These are phyloP conservation scores for Dendrocalamus latiflorus DNA, from an alignment of 202 grass and related monocot genomes.

Conservation along the genomic window DNA sequence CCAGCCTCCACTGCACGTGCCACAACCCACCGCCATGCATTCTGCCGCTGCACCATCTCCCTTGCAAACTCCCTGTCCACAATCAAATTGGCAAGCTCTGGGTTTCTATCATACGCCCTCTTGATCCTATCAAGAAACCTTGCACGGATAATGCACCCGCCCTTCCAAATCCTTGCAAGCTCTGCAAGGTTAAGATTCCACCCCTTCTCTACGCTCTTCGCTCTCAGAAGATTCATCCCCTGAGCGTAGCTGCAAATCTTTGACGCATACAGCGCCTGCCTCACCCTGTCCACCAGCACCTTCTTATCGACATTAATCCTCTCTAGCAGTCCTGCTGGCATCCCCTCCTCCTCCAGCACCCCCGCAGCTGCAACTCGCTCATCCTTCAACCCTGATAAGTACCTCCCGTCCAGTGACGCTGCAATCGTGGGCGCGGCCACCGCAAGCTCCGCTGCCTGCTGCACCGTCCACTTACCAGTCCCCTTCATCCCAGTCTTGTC, in stretches of 20 bases:
- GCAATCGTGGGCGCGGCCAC: constrained; percentile 76
- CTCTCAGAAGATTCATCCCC: constrained; percentile 84
- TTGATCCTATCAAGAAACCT: constrained; percentile 92
- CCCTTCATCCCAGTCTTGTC: constrained; percentile 97
- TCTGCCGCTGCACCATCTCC: constrained; percentile 93
- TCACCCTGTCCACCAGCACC: constrained; percentile 63
- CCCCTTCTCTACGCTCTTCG: constrained; percentile 70
- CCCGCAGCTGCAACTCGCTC: constrained; percentile 66
- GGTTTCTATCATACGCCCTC: constrained; percentile 66
- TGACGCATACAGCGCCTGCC: constrained; percentile 69
- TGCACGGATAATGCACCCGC: constrained; percentile 85
- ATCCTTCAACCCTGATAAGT: constrained; percentile 84
- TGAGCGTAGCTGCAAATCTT: constrained; percentile 97
- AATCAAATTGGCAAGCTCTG: constrained; percentile 73
- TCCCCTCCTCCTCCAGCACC: constrained; percentile 62
- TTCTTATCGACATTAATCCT: constrained; percentile 61
- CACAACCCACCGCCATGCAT: constrained; percentile 84
- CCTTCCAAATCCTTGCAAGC: constrained; percentile 93
- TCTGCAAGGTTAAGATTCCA: constrained; percentile 87
- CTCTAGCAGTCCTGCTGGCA: constrained; percentile 40
- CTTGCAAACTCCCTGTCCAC: constrained; percentile 87
- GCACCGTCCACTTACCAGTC: constrained; percentile 87
- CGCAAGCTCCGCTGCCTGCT: constrained; percentile 74
- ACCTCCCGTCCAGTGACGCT: constrained; percentile 58
- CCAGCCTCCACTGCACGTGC: constrained; percentile 75